phyloP scores from a whole-genome alignment of 208 protist species.

The Porcisia deanei region DNA sequence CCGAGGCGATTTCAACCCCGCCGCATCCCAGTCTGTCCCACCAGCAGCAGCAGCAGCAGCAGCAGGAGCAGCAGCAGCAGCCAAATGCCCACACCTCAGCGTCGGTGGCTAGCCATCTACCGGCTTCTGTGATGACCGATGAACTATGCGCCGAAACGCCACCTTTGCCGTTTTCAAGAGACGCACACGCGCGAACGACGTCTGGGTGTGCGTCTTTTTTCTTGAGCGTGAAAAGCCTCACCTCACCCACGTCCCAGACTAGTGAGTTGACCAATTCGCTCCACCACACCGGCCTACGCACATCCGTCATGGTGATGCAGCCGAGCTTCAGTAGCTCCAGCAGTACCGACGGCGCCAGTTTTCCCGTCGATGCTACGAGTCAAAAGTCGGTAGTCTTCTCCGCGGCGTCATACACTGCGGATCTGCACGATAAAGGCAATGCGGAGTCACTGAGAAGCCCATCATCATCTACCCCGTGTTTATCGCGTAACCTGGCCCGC shows the following conservation, averaged over 20 bases:
- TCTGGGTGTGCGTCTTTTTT: neutral
- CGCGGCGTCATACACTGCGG: slow-evolving; percentile 1
- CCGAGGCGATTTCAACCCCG: neutral
- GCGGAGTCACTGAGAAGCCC: slow-evolving; percentile 10
- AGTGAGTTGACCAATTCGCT: neutral
- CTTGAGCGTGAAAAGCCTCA: neutral
- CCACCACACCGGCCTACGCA: neutral
- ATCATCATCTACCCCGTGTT: neutral
- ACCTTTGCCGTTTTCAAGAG: neutral
- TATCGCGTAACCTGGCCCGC: neutral
- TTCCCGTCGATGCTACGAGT: neutral
- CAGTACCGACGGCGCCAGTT: neutral
- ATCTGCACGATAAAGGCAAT: slow-evolving; percentile 20
- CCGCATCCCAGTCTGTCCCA: neutral
- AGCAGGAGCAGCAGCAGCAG: no score
- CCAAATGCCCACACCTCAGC: neutral
- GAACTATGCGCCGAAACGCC: slow-evolving; percentile 11
- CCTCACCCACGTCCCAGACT: slow-evolving; percentile 2
- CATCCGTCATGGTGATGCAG: slow-evolving; percentile 7
- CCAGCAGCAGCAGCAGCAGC: neutral
- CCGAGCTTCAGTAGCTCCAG: neutral
- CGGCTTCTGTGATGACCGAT: slow-evolving; percentile 1
- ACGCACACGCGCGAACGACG: neutral
- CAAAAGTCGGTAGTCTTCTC: neutral
- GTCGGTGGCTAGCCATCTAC: neutral